Evolutionary conservation across 2,329 filamentous ascomycete species (phyloP).

Genomic region (Calonectria leucothoes): DNA sequence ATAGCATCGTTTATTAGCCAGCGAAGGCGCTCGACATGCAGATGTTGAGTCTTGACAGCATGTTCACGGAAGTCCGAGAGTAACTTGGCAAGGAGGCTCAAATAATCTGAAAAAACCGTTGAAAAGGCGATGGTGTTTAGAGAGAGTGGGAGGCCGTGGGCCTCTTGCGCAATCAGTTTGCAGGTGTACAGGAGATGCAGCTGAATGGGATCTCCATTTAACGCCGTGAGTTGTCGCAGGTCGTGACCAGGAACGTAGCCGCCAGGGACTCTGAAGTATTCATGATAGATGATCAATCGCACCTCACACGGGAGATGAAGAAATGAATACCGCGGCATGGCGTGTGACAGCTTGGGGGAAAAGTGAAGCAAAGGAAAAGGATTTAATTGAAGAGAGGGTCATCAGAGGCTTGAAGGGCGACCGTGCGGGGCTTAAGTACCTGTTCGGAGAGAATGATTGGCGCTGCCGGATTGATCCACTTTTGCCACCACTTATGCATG

Average conservation of each 20-base stretch:
- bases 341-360: too few species aligned
- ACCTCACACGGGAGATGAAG: constrained; percentile 21
- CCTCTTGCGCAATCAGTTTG: constrained; percentile 20
- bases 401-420: neutral
- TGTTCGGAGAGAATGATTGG: neutral
- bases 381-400: neutral
- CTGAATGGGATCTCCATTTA: constrained; percentile 20
- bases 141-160: neutral
- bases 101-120: constrained; percentile 15
- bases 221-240: constrained; percentile 9
- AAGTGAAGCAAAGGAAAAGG: too few species aligned
- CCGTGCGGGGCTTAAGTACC: neutral
- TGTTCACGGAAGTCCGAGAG: neutral
- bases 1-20: neutral
- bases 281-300: constrained; percentile 25
- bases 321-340: constrained; percentile 11
- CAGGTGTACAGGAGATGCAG: constrained; percentile 32
- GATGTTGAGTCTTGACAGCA: too few species aligned
- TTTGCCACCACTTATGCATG: too few species aligned
- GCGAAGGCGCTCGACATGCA: neutral
- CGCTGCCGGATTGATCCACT: too few species aligned
- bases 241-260: constrained; percentile 24
- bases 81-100: neutral
- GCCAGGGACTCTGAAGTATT: constrained; percentile 19
- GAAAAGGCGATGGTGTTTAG: constrained; percentile 27